Evolutionary conservation across 805 yeast species (phyloP).

Genomic region (Candida oleophila): DNA sequence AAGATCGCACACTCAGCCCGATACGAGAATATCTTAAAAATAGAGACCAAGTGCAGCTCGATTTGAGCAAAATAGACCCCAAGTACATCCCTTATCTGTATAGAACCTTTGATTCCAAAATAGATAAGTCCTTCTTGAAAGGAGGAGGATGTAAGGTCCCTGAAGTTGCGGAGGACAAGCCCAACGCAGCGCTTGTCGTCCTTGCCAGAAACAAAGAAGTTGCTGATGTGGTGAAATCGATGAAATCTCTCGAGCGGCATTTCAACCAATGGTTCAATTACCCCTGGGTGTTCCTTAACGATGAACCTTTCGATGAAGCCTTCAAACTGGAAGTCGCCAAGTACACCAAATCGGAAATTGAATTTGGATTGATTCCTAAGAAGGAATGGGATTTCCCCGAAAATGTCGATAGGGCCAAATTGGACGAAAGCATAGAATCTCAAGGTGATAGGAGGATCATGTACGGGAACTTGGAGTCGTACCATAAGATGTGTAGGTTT

Average conservation of each 20-base stretch:
- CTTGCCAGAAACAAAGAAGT: conserved; percentile 80
- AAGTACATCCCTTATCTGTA: not conserved
- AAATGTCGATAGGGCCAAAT: conserved; percentile 36
- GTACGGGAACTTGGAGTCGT: conserved; percentile 80
- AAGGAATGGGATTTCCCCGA: conserved; percentile 67
- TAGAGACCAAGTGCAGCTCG: not conserved
- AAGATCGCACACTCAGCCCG: not conserved
- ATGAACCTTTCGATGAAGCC: conserved; percentile 66
- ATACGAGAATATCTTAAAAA: not conserved
- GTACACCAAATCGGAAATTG: conserved; percentile 59
- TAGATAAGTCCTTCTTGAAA: conserved; percentile 44
- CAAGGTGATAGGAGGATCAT: conserved; percentile 84
- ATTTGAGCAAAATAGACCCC: not conserved
- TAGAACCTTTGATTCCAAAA: conserved; percentile 8
- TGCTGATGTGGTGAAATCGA: conserved; percentile 70
- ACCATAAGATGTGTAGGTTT: conserved; percentile 95
- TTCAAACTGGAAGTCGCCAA: conserved; percentile 55
- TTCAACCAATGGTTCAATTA: conserved; percentile 93
- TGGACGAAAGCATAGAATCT: conserved; percentile 57
- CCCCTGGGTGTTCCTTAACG: conserved; percentile 89
- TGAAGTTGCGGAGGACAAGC: conserved; percentile 41
- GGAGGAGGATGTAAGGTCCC: conserved; percentile 53
- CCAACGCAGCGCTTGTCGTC: conserved; percentile 83
- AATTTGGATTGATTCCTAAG: conserved; percentile 66
- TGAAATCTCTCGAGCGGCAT: conserved; percentile 76